Conservation (phyloP, 2,329 filamentous ascomycete species). For the Penicillium crustosum region DNA sequence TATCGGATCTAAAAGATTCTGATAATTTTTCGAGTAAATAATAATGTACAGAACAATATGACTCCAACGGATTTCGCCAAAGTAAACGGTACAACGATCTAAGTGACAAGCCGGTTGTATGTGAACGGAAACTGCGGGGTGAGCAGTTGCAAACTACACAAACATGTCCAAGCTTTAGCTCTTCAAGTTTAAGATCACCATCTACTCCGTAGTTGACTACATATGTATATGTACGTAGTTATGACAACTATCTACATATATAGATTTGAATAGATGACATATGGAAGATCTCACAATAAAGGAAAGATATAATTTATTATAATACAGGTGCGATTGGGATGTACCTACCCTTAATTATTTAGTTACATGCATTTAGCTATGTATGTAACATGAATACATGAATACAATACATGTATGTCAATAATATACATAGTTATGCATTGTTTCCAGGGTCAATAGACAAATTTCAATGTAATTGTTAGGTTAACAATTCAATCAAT, state of each 20-base stretch:
- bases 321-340: too few relatives aligned
- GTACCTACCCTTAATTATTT: too few relatives aligned
- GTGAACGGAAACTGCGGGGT: conserved; percentile 31
- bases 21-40: background rate
- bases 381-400: too few relatives aligned
- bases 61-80: background rate
- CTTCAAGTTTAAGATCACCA: background rate
- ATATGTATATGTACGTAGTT: background rate
- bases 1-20: background rate
- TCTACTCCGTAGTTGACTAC: too few relatives aligned
- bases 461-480: too few relatives aligned
- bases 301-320: too few relatives aligned
- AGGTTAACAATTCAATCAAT: too few relatives aligned
- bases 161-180: conserved; percentile 12
- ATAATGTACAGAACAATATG: background rate
- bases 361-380: too few relatives aligned
- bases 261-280: background rate
- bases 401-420: too few relatives aligned
- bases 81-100: background rate
- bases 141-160: conserved; percentile 11
- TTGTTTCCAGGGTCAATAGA: too few relatives aligned
- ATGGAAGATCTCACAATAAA: background rate
- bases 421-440: too few relatives aligned
- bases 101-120: background rate
- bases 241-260: too few relatives aligned